phyloP scores from a whole-genome alignment of 768 basidiomycete species.

The Lactifluus echinatus region DNA sequence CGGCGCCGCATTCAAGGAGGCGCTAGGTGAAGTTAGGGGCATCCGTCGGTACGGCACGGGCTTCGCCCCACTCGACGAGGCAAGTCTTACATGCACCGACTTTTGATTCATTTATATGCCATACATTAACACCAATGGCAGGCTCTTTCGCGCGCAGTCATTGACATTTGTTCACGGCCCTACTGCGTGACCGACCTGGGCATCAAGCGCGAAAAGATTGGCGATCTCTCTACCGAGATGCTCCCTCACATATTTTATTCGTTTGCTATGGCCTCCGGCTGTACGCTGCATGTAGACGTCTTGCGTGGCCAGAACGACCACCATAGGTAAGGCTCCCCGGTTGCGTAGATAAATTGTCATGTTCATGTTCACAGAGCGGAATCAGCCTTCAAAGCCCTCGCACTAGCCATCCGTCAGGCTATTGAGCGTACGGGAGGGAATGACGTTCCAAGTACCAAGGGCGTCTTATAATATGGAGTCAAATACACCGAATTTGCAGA shows the following conservation, averaged over 20 bases:
- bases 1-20: slow-evolving; percentile 87
- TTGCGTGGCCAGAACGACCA: slow-evolving; percentile 96
- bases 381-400: slow-evolving; percentile 96
- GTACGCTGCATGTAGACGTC: slow-evolving; percentile 90
- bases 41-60: slow-evolving; percentile 94
- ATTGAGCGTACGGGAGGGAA: slow-evolving; percentile 80
- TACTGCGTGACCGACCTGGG: slow-evolving; percentile 91
- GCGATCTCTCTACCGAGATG: slow-evolving; percentile 97
- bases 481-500: neutral
- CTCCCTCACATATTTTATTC: slow-evolving; percentile 96
- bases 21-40: slow-evolving; percentile 88
- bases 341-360: neutral
- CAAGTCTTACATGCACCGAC: slow-evolving; percentile 27
- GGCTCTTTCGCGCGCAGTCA: slow-evolving; percentile 93
- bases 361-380: slow-evolving; percentile 55
- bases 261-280: slow-evolving; percentile 93
- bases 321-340: slow-evolving; percentile 60
- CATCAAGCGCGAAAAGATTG: slow-evolving; percentile 82
- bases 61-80: slow-evolving; percentile 96
- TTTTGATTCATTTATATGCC: neutral
- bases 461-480: slow-evolving; percentile 55
- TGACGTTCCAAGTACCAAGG: slow-evolving; percentile 96
- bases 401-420: slow-evolving; percentile 92
- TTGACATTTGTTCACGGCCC: slow-evolving; percentile 96
- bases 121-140: slow-evolving; percentile 27